These are phyloP conservation scores for Batrachochytrium dendrobatidis DNA, from an alignment of 371 early-diverging fungal species.

Conservation along the genomic window DNA sequence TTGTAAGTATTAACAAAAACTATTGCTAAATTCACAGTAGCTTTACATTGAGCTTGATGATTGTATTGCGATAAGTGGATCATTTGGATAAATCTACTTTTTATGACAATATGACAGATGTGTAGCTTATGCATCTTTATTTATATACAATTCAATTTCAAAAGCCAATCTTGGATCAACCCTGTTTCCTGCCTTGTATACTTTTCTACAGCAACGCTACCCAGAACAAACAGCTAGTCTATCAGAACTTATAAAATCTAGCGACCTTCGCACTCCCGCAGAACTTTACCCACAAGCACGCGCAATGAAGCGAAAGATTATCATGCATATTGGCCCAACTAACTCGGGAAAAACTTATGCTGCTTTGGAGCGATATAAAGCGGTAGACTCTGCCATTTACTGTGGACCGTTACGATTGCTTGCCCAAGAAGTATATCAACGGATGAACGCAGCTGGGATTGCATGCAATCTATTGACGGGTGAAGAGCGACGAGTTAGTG, in stretches of 20 bases:
- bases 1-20: background rate
- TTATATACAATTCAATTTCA: background rate
- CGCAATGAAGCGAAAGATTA: conserved; percentile 63
- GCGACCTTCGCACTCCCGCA: conserved; percentile 69
- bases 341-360: conserved; percentile 94
- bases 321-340: conserved; percentile 94
- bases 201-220: background rate
- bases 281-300: conserved; percentile 75
- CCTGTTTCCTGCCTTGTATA: conserved; percentile 10
- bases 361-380: conserved; percentile 68
- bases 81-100: too few species aligned
- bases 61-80: background rate
- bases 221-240: conserved; percentile 5
- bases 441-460: conserved; percentile 66
- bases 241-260: conserved; percentile 49
- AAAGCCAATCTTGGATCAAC: conserved; percentile 4
- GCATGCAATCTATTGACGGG: conserved; percentile 85
- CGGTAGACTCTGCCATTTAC: conserved; percentile 60
- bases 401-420: conserved; percentile 89
- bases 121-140: background rate
- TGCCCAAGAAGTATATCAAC: conserved; percentile 87
- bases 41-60: background rate
- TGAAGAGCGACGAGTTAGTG: conserved; percentile 69
- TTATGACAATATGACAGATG: too few species aligned
- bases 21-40: background rate